phyloP scores from a whole-genome alignment of 1,284 basidiomycete genomes.

The Mycena sp. region DNA sequence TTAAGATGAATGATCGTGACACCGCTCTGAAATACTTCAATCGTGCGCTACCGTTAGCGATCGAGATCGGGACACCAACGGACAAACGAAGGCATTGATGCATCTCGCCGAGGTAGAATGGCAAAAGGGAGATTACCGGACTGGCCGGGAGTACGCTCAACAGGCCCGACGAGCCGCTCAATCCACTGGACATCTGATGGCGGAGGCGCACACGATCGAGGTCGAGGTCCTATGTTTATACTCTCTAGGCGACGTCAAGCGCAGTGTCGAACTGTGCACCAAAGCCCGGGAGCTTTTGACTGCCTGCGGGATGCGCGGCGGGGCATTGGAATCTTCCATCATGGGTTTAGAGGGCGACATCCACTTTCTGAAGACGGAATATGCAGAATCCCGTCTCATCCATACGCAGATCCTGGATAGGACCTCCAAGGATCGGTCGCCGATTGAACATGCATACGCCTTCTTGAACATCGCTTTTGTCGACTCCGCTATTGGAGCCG shows the following conservation, averaged over 20 bases:
- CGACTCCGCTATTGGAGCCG: neutral
- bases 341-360: neutral
- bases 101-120: neutral
- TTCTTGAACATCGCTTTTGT: neutral
- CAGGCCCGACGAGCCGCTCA: neutral
- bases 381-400: neutral
- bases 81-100: neutral
- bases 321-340: neutral
- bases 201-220: neutral
- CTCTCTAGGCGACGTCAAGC: neutral
- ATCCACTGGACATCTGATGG: neutral
- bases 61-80: neutral
- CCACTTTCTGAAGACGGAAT: neutral
- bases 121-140: neutral
- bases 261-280: neutral
- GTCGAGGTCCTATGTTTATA: neutral
- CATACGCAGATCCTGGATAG: neutral
- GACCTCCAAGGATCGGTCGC: neutral
- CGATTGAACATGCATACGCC: neutral
- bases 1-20: neutral
- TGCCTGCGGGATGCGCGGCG: neutral
- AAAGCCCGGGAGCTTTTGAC: neutral
- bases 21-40: neutral
- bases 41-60: neutral
- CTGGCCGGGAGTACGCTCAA: neutral